Conservation (phyloP, 2,329 filamentous ascomycete species). For the Diaporthe longicolla region DNA sequence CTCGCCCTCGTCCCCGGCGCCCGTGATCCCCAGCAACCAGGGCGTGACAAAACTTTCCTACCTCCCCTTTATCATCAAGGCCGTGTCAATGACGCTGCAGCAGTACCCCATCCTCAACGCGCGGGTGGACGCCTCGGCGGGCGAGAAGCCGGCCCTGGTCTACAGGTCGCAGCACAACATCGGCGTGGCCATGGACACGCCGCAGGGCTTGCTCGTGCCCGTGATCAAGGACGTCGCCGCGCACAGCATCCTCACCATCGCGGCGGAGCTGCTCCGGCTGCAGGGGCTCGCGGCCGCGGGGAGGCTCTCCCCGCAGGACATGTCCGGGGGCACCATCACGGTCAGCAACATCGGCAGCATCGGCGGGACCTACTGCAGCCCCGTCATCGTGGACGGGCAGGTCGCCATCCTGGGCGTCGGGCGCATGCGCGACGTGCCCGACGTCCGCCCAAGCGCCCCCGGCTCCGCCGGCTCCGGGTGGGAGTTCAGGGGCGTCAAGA, state of each 20-base stretch:
- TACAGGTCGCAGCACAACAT: constrained; percentile 93
- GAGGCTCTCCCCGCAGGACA: constrained; percentile 80
- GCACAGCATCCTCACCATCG: constrained; percentile 83
- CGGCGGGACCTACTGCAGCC: constrained; percentile 91
- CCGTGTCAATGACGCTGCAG: constrained; percentile 86
- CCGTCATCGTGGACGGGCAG: constrained; percentile 91
- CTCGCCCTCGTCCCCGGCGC: constrained; percentile 47
- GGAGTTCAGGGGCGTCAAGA: constrained; percentile 54
- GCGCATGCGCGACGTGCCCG: constrained; percentile 82
- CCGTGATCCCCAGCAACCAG: constrained; percentile 49
- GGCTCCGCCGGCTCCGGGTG: constrained; percentile 60
- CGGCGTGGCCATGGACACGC: constrained; percentile 95
- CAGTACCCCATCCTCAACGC: constrained; percentile 91
- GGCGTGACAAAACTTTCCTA: constrained; percentile 79
- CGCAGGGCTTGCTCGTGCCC: constrained; percentile 88
- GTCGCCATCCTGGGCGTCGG: constrained; percentile 94
- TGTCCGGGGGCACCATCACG: constrained; percentile 91
- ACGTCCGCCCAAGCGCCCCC: constrained; percentile 68
- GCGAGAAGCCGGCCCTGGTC: constrained; percentile 79
- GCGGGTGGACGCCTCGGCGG: constrained; percentile 75
- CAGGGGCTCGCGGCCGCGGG: constrained; percentile 81
- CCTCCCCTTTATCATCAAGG: constrained; percentile 96
- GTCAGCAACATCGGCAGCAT: constrained; percentile 97
- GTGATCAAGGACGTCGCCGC: constrained; percentile 88
- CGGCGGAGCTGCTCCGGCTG: constrained; percentile 80